A percentile compares a stretch with the other conserved stretches of the same genome.
phyloP scores from a whole-genome alignment of 805 yeast genomes.

The Candida suzukii region DNA sequence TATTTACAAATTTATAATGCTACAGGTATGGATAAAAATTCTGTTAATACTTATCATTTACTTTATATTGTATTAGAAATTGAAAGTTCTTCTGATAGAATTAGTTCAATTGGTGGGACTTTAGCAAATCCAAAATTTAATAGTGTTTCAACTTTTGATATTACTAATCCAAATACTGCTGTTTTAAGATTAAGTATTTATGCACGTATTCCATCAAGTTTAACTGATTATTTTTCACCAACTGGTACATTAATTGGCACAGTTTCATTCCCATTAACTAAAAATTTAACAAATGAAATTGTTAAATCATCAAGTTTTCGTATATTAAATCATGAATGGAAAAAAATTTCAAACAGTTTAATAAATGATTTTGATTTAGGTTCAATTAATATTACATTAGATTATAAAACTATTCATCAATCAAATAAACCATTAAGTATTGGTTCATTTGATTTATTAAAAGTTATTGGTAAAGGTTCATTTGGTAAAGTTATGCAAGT shows the following conservation, averaged over 20 bases:
- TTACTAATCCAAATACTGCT: conserved; percentile 42
- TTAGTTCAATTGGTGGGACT: conserved; percentile 82
- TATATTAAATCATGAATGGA: conserved; percentile 60
- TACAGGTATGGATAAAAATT: conserved; percentile 41
- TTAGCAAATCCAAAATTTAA: conserved; percentile 77
- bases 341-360: conserved; percentile 25
- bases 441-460: conserved; percentile 86
- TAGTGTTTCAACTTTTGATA: conserved; percentile 87
- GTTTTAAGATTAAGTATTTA: conserved; percentile 67
- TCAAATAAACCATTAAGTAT: conserved; percentile 63
- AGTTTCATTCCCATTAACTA: conserved; percentile 46
- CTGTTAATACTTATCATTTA: conserved; percentile 38
- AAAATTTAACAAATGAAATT: conserved; percentile 29
- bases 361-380: conserved; percentile 24
- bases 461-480: conserved; percentile 96
- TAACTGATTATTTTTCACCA: conserved; percentile 32
- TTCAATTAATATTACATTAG: conserved; percentile 33
- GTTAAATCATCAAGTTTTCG: conserved; percentile 29
- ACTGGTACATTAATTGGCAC: conserved; percentile 76
- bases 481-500: conserved; percentile 99
- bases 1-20: conserved; percentile 23
- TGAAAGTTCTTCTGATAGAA: conserved; percentile 86
- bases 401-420: conserved; percentile 28
- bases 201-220: conserved; percentile 65
- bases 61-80: conserved; percentile 86